Percentiles rank a stretch among this genome's conserved stretches.
Evolutionary conservation across 805 yeast species (phyloP).

Genomic region (Wickerhamiella azyma): DNA sequence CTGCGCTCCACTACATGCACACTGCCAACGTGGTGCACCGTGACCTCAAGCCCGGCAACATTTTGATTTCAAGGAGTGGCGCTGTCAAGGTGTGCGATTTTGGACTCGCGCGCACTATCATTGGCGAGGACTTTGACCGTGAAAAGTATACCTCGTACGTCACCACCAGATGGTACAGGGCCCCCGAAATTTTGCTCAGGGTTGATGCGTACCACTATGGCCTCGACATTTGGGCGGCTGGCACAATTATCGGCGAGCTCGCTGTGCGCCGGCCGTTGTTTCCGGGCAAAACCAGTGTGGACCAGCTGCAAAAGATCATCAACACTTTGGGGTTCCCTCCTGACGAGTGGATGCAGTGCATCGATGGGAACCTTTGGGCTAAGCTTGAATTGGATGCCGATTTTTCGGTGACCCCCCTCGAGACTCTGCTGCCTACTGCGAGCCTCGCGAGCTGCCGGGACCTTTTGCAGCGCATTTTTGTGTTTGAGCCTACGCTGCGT

Average conservation of each 20-base stretch:
- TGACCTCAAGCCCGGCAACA: slow-evolving; percentile 85
- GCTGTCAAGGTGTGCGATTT: slow-evolving; percentile 79
- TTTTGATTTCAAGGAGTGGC: slow-evolving; percentile 63
- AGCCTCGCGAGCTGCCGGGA: slow-evolving; percentile 19
- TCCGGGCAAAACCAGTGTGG: slow-evolving; percentile 56
- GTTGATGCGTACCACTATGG: slow-evolving; percentile 22
- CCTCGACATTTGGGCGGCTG: slow-evolving; percentile 88
- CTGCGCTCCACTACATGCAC: slow-evolving; percentile 81
- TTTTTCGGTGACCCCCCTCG: not conserved
- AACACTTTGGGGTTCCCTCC: slow-evolving; percentile 63
- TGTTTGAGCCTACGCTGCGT: slow-evolving; percentile 52
- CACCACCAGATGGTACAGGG: slow-evolving; percentile 92
- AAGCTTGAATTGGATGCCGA: not conserved
- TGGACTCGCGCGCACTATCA: slow-evolving; percentile 76
- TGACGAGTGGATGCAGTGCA: no score
- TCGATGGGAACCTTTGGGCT: not conserved
- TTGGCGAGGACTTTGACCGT: slow-evolving; percentile 23
- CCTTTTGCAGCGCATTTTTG: slow-evolving; percentile 40
- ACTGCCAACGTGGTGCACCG: slow-evolving; percentile 87
- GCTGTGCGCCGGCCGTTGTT: slow-evolving; percentile 71
- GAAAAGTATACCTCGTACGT: slow-evolving; percentile 40
- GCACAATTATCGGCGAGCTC: slow-evolving; percentile 78
- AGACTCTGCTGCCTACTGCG: slow-evolving; percentile 8
- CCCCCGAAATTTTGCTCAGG: slow-evolving; percentile 67
- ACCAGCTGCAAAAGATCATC: slow-evolving; percentile 57